These are phyloP conservation scores for Lophiotrema nucula DNA, from an alignment of 495 filamentous ascomycete genomes.

Conservation along the genomic window DNA sequence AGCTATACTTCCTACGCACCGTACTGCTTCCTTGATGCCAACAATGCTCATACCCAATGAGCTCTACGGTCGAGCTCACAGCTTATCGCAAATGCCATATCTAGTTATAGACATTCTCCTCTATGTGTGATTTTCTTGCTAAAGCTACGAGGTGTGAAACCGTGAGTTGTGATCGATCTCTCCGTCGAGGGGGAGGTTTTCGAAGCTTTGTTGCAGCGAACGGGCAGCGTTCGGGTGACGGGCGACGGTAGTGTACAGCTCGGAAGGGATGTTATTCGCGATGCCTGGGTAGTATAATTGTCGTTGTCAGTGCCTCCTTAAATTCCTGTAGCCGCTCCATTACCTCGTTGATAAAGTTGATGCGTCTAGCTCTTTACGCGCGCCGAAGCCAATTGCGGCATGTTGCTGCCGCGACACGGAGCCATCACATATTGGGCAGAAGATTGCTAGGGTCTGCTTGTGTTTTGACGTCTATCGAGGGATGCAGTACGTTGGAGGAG, in stretches of 20 bases:
- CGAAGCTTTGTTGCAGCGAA: slow-evolving; percentile 63
- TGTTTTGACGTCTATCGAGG: slow-evolving; percentile 53
- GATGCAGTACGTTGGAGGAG: slow-evolving; percentile 39
- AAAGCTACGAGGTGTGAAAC: slow-evolving; percentile 55
- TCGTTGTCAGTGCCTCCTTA: slow-evolving; percentile 54
- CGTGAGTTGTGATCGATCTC: slow-evolving; percentile 51
- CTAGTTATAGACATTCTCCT: slow-evolving; percentile 49
- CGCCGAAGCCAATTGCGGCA: slow-evolving; percentile 51
- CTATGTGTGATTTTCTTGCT: slow-evolving; percentile 40
- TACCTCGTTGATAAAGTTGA: slow-evolving; percentile 62
- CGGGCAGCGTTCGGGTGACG: slow-evolving; percentile 48
- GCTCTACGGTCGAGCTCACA: slow-evolving; percentile 54
- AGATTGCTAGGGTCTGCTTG: slow-evolving; percentile 61
- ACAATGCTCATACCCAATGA: slow-evolving; percentile 59
- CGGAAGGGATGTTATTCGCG: slow-evolving; percentile 61
- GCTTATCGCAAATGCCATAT: slow-evolving; percentile 57
- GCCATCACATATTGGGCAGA: slow-evolving; percentile 59
- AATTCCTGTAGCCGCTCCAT: slow-evolving; percentile 58
- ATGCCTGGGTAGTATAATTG: slow-evolving; percentile 71
- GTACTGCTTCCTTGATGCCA: slow-evolving; percentile 63
- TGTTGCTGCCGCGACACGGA: slow-evolving; percentile 60
- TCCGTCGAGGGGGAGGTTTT: slow-evolving; percentile 55
- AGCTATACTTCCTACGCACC: slow-evolving; percentile 52
- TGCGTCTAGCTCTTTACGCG: slow-evolving; percentile 49
- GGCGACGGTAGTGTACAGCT: slow-evolving; percentile 49